phyloP scores from a whole-genome alignment of 23 red algal species.

The Chondrus crispus region DNA sequence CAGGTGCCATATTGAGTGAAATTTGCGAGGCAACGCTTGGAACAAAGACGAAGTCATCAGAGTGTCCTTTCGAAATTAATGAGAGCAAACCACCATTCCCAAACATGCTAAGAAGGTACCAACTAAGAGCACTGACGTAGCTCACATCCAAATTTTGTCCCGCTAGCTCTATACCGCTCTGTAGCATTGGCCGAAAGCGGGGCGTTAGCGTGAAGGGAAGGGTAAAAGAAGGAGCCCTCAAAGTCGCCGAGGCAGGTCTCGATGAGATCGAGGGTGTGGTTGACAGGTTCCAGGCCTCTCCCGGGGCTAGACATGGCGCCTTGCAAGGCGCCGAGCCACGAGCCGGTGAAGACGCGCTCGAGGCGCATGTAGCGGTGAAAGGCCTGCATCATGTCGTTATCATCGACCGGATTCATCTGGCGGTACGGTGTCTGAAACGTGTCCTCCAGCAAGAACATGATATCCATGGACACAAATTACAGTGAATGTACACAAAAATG shows the following conservation, averaged over 20 bases:
- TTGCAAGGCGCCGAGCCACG: constrained; percentile 59
- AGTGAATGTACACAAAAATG: too few relatives aligned
- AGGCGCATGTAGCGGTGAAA: constrained; percentile 63
- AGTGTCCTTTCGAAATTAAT: not conserved
- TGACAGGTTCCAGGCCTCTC: constrained; percentile 8
- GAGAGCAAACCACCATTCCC: constrained; percentile 48
- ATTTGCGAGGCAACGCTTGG: constrained; percentile 29
- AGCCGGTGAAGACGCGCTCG: constrained; percentile 69
- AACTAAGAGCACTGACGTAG: constrained; percentile 81
- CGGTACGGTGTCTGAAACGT: constrained; percentile 51
- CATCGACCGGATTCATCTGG: constrained; percentile 39
- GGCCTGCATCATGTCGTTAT: constrained; percentile 66
- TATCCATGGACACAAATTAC: constrained; percentile 87
- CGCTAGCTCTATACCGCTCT: constrained; percentile 58
- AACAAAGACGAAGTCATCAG: constrained; percentile 2
- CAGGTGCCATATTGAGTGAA: constrained; percentile 18
- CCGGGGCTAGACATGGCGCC: constrained; percentile 8
- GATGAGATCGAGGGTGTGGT: constrained; percentile 69
- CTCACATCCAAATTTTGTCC: constrained; percentile 57
- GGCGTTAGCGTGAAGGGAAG: constrained; percentile 68
- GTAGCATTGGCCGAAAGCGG: constrained; percentile 75
- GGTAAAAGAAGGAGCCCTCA: constrained; percentile 55
- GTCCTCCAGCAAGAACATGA: constrained; percentile 83
- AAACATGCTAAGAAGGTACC: constrained; percentile 81
- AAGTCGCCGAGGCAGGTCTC: constrained; percentile 50